phyloP scores from a whole-genome alignment of 768 basidiomycete species.

The Pisolithus microcarpus region DNA sequence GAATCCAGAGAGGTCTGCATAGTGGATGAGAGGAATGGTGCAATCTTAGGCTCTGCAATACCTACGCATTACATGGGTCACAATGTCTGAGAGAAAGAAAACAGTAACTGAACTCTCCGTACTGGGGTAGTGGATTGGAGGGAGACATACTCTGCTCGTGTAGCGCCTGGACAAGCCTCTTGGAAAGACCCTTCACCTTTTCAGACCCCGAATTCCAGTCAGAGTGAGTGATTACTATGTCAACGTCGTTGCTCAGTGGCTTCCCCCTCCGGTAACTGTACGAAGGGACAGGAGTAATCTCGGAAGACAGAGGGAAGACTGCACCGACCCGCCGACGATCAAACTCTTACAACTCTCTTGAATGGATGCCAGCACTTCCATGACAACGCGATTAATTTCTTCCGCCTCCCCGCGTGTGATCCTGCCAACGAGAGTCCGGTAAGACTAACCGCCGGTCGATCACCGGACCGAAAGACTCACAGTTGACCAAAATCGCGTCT shows the following conservation, averaged over 20 bases:
- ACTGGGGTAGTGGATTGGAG: background rate
- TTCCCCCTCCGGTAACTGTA: slow-evolving; percentile 82
- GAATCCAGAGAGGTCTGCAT: slow-evolving; percentile 54
- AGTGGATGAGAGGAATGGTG: background rate
- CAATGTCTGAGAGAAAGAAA: slow-evolving; percentile 40
- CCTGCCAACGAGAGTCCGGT: slow-evolving; percentile 24
- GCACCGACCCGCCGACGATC: slow-evolving; percentile 72
- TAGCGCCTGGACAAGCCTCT: slow-evolving; percentile 50
- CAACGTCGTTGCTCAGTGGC: slow-evolving; percentile 72
- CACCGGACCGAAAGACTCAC: slow-evolving; percentile 22
- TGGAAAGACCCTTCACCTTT: slow-evolving; percentile 56
- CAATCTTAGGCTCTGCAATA: background rate
- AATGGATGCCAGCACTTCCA: slow-evolving; percentile 56
- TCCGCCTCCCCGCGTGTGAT: slow-evolving; percentile 76
- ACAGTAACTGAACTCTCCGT: background rate
- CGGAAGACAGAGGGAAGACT: background rate
- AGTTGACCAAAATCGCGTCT: slow-evolving; percentile 47
- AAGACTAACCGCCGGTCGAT: background rate
- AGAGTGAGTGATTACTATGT: slow-evolving; percentile 80
- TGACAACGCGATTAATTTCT: slow-evolving; percentile 62
- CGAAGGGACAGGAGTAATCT: background rate
- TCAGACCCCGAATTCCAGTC: slow-evolving; percentile 35
- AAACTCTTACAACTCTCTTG: slow-evolving; percentile 65
- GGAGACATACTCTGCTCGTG: slow-evolving; percentile 45
- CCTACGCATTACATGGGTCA: slow-evolving; percentile 84